phyloP scores from a whole-genome alignment of 2,329 filamentous ascomycete species.

The Stagonosporopsis rhizophila region DNA sequence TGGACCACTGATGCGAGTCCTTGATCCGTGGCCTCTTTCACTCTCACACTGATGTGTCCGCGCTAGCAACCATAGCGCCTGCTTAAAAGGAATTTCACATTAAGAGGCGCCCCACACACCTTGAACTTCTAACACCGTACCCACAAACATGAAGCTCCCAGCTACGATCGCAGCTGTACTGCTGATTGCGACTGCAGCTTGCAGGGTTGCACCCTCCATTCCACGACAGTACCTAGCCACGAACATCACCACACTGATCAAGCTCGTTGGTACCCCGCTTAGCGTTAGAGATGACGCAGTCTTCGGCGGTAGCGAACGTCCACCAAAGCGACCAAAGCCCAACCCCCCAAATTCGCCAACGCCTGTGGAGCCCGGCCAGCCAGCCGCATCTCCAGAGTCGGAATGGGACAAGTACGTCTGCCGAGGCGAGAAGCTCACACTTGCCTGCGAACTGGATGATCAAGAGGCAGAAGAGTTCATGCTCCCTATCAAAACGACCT shows the following conservation, averaged over 20 bases:
- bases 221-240: neutral
- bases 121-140: neutral
- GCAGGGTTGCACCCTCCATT: neutral
- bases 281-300: neutral
- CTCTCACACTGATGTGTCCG: neutral
- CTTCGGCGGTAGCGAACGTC: neutral
- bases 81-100: neutral
- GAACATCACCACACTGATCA: slow-evolving; percentile 2
- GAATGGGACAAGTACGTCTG: slow-evolving; percentile 12
- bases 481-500: neutral
- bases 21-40: neutral
- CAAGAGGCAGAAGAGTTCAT: slow-evolving; percentile 3
- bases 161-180: neutral
- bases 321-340: slow-evolving; percentile 2
- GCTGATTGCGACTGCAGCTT: neutral
- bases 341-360: neutral
- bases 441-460: slow-evolving; percentile 12
- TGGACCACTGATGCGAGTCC: neutral
- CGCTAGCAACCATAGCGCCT: neutral
- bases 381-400: neutral
- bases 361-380: neutral
- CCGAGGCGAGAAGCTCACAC: slow-evolving; percentile 13
- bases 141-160: neutral
- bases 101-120: neutral
- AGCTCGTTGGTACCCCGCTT: neutral